These are phyloP conservation scores for Blastobotrys capitulatus DNA, from an alignment of 1,139 yeast genomes.

Conservation along the genomic window DNA sequence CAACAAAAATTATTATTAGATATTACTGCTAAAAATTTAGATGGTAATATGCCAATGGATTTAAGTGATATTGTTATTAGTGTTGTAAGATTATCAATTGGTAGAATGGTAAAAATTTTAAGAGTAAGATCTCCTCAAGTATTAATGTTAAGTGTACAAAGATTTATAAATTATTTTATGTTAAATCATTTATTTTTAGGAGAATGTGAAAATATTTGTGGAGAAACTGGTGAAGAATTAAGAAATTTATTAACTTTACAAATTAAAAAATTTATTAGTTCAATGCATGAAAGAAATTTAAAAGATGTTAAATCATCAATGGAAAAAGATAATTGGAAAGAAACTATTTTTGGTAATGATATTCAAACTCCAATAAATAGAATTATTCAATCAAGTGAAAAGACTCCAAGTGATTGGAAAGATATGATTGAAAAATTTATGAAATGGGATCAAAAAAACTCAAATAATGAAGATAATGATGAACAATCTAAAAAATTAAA, in stretches of 20 bases:
- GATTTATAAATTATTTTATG: conserved; percentile 62
- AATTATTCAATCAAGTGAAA: conserved; percentile 47
- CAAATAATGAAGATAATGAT: neutral
- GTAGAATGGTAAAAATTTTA: conserved; percentile 70
- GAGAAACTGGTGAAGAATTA: conserved; percentile 58
- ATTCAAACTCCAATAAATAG: conserved; percentile 53
- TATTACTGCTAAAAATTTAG: conserved; percentile 48
- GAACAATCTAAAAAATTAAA: conserved; percentile 28
- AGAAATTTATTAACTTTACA: conserved; percentile 67
- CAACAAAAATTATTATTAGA: conserved; percentile 80
- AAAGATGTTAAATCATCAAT: conserved; percentile 43
- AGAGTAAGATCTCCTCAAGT: conserved; percentile 67
- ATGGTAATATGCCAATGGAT: conserved; percentile 20
- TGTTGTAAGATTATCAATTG: conserved; percentile 69
- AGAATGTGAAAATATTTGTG: conserved; percentile 83
- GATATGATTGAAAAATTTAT: conserved; percentile 4
- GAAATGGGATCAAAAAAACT: neutral
- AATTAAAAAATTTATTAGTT: conserved; percentile 52
- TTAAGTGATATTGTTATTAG: conserved; percentile 46
- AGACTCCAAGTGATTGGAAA: conserved; percentile 49
- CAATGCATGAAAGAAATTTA: conserved; percentile 51
- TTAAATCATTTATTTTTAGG: conserved; percentile 64
- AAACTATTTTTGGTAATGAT: conserved; percentile 45
- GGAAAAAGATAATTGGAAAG: conserved; percentile 78
- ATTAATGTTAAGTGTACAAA: conserved; percentile 46